These are phyloP conservation scores for Cicer cuneatum DNA, from an alignment of 306 rosid genomes.

Conservation along the genomic window DNA sequence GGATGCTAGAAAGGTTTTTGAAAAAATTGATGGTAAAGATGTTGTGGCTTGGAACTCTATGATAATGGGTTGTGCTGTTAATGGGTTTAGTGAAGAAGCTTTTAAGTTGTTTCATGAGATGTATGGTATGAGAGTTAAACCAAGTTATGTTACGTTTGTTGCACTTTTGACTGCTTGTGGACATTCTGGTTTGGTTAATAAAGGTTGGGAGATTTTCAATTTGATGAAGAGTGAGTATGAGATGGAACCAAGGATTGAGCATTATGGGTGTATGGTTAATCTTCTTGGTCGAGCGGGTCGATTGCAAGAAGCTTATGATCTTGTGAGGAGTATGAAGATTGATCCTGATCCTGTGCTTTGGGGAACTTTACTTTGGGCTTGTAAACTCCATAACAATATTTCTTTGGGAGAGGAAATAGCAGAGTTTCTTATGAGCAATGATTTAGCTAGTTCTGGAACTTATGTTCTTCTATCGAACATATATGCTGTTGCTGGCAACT, in stretches of 20 bases:
- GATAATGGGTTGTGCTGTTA: slow-evolving; percentile 74
- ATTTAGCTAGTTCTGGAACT: slow-evolving; percentile 79
- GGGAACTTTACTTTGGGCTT: slow-evolving; percentile 88
- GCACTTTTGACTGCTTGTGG: slow-evolving; percentile 75
- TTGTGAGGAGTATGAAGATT: slow-evolving; percentile 66
- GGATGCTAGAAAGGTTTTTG: slow-evolving; percentile 68
- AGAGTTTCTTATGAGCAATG: slow-evolving; percentile 57
- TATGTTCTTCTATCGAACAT: slow-evolving; percentile 82
- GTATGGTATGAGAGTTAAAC: slow-evolving; percentile 53
- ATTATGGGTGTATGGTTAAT: slow-evolving; percentile 82
- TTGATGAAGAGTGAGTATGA: slow-evolving; percentile 61
- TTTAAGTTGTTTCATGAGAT: slow-evolving; percentile 65
- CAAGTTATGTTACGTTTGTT: slow-evolving; percentile 69
- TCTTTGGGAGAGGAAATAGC: slow-evolving; percentile 76
- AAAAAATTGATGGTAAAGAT: slow-evolving; percentile 57
- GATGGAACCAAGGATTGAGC: slow-evolving; percentile 72
- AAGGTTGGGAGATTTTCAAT: slow-evolving; percentile 63
- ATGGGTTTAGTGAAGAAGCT: slow-evolving; percentile 72
- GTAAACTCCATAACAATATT: slow-evolving; percentile 69
- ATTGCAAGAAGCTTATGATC: slow-evolving; percentile 69
- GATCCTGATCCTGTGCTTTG: slow-evolving; percentile 75
- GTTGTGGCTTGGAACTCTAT: slow-evolving; percentile 83
- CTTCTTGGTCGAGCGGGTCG: slow-evolving; percentile 82
- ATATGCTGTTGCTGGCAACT: slow-evolving; percentile 69
- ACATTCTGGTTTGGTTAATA: slow-evolving; percentile 67